Evolutionary conservation across 495 filamentous ascomycete species (phyloP), one percentile per base, ranked within the genome.

Genomic region (Xanthoparmelia taractica): DNA sequence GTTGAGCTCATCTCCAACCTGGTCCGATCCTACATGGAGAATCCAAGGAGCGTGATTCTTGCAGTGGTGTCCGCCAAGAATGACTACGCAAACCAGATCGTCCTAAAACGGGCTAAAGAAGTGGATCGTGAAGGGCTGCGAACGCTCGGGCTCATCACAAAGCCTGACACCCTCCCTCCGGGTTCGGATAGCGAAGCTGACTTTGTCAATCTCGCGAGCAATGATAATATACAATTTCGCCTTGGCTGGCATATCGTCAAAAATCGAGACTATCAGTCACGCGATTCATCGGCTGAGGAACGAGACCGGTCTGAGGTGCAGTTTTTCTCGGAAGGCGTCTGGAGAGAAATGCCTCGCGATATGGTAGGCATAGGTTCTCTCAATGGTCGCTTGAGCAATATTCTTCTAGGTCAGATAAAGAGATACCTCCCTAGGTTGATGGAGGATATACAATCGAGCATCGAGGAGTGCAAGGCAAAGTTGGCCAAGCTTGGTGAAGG

Each of bases 101-200:
- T 89, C 45, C 69, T 91, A 69, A 91, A 92, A 74, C 78, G 91
- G 61, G 89, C 89, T 20, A 79, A 88, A 60, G 88, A 89, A 70
- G 87, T 89, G 25, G 89, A 92, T 69, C 85, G 84, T 12, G 87
- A 91, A 69, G 89, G 88, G 56, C 23, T 29, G 20, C 61, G 65
- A n/a, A 67, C 65, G 0, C 15, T 67, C 27, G 65, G 65, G 0
- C 34, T 67, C 33, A 67, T 67, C 57, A 67, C 65, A 20, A 67
- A 67, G 38, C 65, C 65, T 3, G 65, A 67, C 60, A 74, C 70
- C 8, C 62, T 77, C 38, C 41, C 66, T 47, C 37, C 40, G 4
- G 74, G 67, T 29, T 74, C 75, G 20, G 73, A 74, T 0, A 74
- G 69, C 18, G 72, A 77, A 58, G 54, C 52, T 7, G 64, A 64